These are phyloP conservation scores for Boletus bicolor DNA, from an alignment of 768 basidiomycete genomes.

Conservation along the genomic window DNA sequence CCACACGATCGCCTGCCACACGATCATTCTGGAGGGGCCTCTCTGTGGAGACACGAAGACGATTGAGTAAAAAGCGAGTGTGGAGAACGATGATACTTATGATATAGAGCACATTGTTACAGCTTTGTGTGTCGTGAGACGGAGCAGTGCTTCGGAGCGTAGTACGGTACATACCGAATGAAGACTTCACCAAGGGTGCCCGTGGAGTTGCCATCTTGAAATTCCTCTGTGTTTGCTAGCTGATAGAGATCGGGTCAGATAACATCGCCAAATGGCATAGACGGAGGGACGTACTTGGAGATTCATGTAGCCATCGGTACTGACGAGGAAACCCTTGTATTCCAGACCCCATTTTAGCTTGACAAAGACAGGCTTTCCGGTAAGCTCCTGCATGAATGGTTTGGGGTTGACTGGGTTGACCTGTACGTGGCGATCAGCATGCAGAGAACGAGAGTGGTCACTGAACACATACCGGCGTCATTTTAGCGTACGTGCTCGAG, in stretches of 20 bases:
- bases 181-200: conserved; percentile 98
- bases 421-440: conserved; percentile 35
- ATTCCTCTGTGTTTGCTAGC: conserved; percentile 99
- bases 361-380: conserved; percentile 94
- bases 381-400: conserved; percentile 97
- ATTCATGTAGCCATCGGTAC: conserved; percentile 99
- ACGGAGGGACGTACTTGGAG: conserved; percentile 65
- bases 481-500: conserved; percentile 1
- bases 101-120: conserved; percentile 96
- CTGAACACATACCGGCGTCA: conserved; percentile 17
- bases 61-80: conserved; percentile 16
- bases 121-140: conserved; percentile 43
- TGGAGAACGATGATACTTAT: conserved; percentile 52
- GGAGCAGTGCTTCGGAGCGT: not conserved
- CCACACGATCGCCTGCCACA: conserved; percentile 6
- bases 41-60: conserved; percentile 50
- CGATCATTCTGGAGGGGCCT: conserved; percentile 57
- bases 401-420: conserved; percentile 97
- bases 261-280: not conserved
- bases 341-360: conserved; percentile 98
- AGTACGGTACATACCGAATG: conserved; percentile 66
- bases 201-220: conserved; percentile 91
- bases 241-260: conserved; percentile 29
- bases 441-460: not conserved
- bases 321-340: conserved; percentile 98